phyloP scores from a whole-genome alignment of 352 stramenopile species.

The Globisporangium canariense region DNA sequence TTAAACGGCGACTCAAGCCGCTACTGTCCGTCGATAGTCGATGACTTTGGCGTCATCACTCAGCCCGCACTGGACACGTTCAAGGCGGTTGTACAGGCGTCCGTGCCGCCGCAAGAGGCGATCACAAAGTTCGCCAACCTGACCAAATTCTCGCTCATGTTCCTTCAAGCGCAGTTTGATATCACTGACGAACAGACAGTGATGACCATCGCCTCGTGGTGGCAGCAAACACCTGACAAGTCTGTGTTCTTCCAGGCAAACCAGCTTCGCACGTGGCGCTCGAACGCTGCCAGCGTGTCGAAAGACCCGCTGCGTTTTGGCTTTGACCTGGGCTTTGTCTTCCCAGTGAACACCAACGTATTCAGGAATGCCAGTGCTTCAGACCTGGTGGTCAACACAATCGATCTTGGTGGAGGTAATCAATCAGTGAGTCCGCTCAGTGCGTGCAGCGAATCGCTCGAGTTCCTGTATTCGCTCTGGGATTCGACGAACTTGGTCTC shows the following conservation, averaged over 20 bases:
- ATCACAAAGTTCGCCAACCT: constrained; percentile 37
- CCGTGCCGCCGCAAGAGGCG: constrained; percentile 13
- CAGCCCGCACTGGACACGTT: constrained; percentile 25
- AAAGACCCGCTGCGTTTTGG: constrained; percentile 41
- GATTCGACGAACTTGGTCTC: constrained; percentile 27
- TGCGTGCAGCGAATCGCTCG: constrained; percentile 28
- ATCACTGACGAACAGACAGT: constrained; percentile 26
- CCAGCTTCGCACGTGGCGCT: constrained; percentile 39
- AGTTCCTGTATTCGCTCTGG: constrained; percentile 42
- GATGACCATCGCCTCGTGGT: constrained; percentile 37
- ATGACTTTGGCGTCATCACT: constrained; percentile 36
- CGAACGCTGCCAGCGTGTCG: constrained; percentile 8
- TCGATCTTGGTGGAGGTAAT: constrained; percentile 2
- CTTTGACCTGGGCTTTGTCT: constrained; percentile 40
- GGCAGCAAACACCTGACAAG: constrained; percentile 23
- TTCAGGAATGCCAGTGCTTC: constrained; percentile 20
- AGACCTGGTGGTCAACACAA: constrained; percentile 39
- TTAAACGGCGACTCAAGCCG: constrained; percentile 11
- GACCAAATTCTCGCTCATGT: constrained; percentile 34
- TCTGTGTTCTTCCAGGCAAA: constrained; percentile 49
- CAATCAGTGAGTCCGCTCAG: constrained; percentile 13
- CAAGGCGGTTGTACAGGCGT: constrained; percentile 28
- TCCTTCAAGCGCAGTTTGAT: constrained; percentile 29
- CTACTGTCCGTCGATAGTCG: constrained; percentile 32
- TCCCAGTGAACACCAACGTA: constrained; percentile 25